Evolutionary conservation across 768 basidiomycete species (phyloP), one percentile per base, ranked within the genome.

Genomic region (Pleurotus djamor): DNA sequence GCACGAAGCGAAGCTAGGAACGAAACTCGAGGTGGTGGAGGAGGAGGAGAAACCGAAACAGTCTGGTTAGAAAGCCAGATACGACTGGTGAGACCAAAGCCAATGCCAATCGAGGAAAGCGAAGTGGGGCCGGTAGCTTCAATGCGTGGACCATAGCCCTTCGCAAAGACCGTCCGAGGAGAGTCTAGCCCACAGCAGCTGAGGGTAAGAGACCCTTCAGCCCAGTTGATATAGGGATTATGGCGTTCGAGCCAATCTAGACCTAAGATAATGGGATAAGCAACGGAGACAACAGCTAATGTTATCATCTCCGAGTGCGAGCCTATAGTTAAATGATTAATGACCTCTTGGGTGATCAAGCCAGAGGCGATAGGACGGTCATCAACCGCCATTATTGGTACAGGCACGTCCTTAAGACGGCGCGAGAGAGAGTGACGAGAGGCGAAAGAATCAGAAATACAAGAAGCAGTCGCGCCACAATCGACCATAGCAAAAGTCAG

Each of bases 341-440:
- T 44, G 9, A 72, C 64, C 38, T 72, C 67, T 43, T 72, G 70
- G n/a, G 72, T 72, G 60, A 74, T 66, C n/a, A 69, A 60, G 1
- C 74, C 74, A 50, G 67, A 68, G 6, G 68, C 63, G 36, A 73
- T 68, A 6, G 68, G 72, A 48, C 67, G 61, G 52, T 71, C 62
- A 52, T 72, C 70, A 35, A 72, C 65, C 2, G 67, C 66, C 45
- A 65, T 66, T 34, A 72, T 63, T 14, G 71, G 67, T 38, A 64
- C 61, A 21, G 69, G 70, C 13, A 58, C 52, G 41, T 66, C 59
- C 58, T 68, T 67, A n/a, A 58, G 62, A 62, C 50, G 50, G 9
- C 66, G 61, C 0, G 68, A 60, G 50, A 71, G 59, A 13, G 57
- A 56, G 38, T 71, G 66, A 9, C 65, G 13, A 16, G 60, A 48